Evolutionary conservation across 345 rosid genomes (phyloP), one percentile per base, ranked within the genome.

Genomic region (Ricinus communis): DNA sequence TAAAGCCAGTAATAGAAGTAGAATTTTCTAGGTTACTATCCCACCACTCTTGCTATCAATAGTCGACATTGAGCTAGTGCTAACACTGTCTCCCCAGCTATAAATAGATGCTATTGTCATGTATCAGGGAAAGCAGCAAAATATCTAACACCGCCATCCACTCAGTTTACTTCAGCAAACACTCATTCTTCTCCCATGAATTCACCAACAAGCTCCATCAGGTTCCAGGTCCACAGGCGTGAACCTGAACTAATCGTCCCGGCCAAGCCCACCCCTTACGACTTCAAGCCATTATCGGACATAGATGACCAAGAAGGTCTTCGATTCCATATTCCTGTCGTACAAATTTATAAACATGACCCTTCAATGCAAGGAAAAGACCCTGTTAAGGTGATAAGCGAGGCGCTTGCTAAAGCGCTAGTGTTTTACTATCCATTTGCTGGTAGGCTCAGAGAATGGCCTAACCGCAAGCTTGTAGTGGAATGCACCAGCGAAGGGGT

Each of bases 401-500:
- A 71, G 8, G 68, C 74, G 3, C 8, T 71, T 51, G 52, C 62
- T 13, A 16, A 71, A 40, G 8, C 68, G 16, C 15, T 40, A 3
- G 68, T 71, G 27, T 51, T 62, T 62, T 71, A 52, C 52, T 38
- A 62, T 62, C 74, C 68, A 2, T 71, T 62, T 40, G 62, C 68
- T 1, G 68, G 74, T 5, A 71, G 62, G 61, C 68, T 62, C 18
- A 62, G 60, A 41, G 67, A 50, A 50, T 24, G 60, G 6, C 60
- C 36, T 6, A 33, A 50, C 2, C 66, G 67, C 4, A 71, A 71
- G 33, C 74, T 71, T 9, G 18, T 10, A 1, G 52, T 50, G 61
- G 61, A 61, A 3, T 71, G 67, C 4, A 61, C 60, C 0, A 67
- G 60, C 9, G 60, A 71, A 41, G 68, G 68, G 8, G 14, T 61